Conservation (phyloP, 2,329 filamentous ascomycete species). For the Beauveria scarabaeidicola region DNA sequence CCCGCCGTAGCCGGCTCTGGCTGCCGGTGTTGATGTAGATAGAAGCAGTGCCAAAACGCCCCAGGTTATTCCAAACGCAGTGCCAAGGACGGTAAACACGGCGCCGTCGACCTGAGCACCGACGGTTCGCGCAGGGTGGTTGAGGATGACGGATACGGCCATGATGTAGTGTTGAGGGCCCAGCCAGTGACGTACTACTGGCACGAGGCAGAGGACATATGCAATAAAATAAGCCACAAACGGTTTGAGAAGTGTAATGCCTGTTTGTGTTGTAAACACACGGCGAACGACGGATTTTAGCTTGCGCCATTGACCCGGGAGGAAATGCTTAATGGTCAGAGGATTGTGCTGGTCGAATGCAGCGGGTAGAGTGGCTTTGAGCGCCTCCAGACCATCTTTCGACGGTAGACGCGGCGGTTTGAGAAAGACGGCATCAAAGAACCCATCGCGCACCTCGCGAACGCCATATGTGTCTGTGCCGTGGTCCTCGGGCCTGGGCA, state of each 20-base stretch:
- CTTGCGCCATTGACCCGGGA: conserved; percentile 39
- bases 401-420: conserved; percentile 30
- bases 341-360: conserved; percentile 38
- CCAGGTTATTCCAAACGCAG: conserved; percentile 45
- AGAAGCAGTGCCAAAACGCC: conserved; percentile 45
- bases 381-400: conserved; percentile 29
- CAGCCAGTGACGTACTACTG: conserved; percentile 38
- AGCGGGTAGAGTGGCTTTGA: conserved; percentile 36
- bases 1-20: conserved; percentile 42
- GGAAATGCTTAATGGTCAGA: conserved; percentile 36
- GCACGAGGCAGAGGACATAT: conserved; percentile 47
- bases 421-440: conserved; percentile 41
- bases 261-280: conserved; percentile 40
- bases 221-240: conserved; percentile 49
- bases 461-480: conserved; percentile 34
- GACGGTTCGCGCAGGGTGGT: conserved; percentile 47
- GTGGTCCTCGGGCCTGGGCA: conserved; percentile 25
- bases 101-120: conserved; percentile 50
- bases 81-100: conserved; percentile 43
- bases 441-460: conserved; percentile 35
- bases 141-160: conserved; percentile 47
- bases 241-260: conserved; percentile 43
- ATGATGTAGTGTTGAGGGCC: conserved; percentile 48
- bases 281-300: conserved; percentile 29
- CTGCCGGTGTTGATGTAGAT: conserved; percentile 39